Evolutionary conservation across 208 protist species (phyloP).

Genomic region (Acanthamoeba royreba): DNA sequence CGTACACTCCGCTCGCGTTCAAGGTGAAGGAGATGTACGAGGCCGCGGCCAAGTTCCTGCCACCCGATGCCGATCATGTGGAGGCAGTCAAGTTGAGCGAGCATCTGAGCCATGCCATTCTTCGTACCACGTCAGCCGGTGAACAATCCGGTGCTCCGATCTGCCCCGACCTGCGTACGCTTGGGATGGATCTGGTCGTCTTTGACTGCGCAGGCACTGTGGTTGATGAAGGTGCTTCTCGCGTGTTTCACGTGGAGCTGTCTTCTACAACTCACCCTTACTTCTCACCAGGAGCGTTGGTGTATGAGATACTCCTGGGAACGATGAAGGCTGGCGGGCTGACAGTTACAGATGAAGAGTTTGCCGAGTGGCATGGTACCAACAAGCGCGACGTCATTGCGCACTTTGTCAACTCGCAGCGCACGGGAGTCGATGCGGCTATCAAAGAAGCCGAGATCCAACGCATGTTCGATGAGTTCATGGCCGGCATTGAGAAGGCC

Average conservation of each 20-base stretch:
- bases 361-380: constrained; percentile 59
- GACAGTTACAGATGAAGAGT: constrained; percentile 12
- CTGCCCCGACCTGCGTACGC: background rate
- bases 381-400: constrained; percentile 58
- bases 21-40: constrained; percentile 3
- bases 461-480: constrained; percentile 2
- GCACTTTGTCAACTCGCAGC: constrained; percentile 51
- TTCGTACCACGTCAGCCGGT: background rate
- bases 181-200: constrained; percentile 60
- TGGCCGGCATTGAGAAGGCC: constrained; percentile 25
- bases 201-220: constrained; percentile 63
- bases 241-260: no score
- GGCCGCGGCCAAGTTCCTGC: background rate
- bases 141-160: background rate
- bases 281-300: constrained; percentile 47
- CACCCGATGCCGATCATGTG: background rate
- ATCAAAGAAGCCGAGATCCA: background rate
- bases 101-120: background rate
- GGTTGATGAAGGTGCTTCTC: constrained; percentile 41
- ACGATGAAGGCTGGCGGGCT: constrained; percentile 10
- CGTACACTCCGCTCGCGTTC: background rate
- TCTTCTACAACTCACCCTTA: no score
- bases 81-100: background rate
- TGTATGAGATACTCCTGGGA: constrained; percentile 47
- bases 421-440: background rate